Evolutionary conservation across 345 rosid genomes (phyloP).

Genomic region (Gossypium bickii): DNA sequence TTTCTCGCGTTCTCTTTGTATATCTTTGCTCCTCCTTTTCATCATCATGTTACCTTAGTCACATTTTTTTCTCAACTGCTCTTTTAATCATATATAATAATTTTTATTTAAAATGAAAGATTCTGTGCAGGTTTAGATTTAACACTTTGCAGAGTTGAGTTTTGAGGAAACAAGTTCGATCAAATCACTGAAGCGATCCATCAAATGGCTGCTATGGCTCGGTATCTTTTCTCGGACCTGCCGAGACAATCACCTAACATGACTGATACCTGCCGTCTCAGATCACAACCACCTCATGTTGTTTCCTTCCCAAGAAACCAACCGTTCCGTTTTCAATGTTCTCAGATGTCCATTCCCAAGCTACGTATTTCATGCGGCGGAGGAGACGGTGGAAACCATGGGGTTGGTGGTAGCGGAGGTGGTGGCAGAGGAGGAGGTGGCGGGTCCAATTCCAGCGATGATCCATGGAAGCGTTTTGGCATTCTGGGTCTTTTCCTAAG

Average conservation of each 20-base stretch:
- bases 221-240: conserved; percentile 28
- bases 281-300: background rate
- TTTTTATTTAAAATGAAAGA: no score
- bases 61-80: background rate
- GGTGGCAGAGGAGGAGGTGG: conserved; percentile 18
- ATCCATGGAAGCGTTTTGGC: conserved; percentile 43
- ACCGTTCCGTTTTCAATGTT: conserved; percentile 24
- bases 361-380: conserved; percentile 29
- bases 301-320: conserved; percentile 24
- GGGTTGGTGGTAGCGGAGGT: conserved; percentile 31
- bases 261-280: conserved; percentile 21
- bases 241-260: conserved; percentile 23
- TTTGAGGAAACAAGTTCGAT: background rate
- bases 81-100: background rate
- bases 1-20: background rate
- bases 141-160: background rate
- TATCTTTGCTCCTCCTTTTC: no score
- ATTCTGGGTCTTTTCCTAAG: conserved; percentile 53
- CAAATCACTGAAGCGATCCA: background rate
- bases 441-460: conserved; percentile 13
- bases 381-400: conserved; percentile 35
- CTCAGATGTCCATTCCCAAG: conserved; percentile 20
- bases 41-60: background rate
- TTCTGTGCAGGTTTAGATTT: no score
- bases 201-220: conserved; percentile 35